Base-by-base conservation (phyloP, 257 asterid genomes). In the Nicotiana sylvestris region DNA sequence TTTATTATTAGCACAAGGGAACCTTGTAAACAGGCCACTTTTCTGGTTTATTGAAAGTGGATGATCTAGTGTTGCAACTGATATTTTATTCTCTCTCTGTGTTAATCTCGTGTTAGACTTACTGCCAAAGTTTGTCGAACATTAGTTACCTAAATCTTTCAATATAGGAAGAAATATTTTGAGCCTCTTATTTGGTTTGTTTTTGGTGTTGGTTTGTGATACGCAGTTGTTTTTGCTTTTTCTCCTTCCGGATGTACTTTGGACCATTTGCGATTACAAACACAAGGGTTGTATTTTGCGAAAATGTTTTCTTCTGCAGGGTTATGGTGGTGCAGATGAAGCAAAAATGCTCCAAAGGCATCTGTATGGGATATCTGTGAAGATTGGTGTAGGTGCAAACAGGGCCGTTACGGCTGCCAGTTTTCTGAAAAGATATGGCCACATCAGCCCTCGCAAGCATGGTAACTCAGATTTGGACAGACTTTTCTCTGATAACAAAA, bases 301-400 rank as follows among this genome's bases (percentile, higher is more conserved):
- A 27, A 27, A 7, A 27, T 0, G 27, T 49, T 74, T 74, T 46
- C 21, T 49, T 66, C 79, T 84, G 35, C 85, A 95, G 97, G 97
- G 98, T 4, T 96, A 94, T 87, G 92, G 97, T 37, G 97, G 98
- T 86, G 98, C 89, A 18, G 99, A 96, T 90, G 99, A 96, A 87
- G 98, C 95, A 77, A 96, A 86, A 82, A 96, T 96, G 99, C 97
- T 96, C 80, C 85, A 84, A 77, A 90, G 98, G 89, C 97, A 96
- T 85, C 88, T 94, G 74, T 78, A 37, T 51, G 91, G 90, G 53
- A 91, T 91, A 33, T 86, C 86, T 78, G 90, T 88, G 3, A 93
- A 87, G 89, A 87, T 94, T 62, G 99, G 97, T 35, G 90, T 93
- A 18, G 99, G 99, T 51, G 93, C 95, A 15, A 91, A 96, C 85